Conservation (phyloP, 257 asterid species). For the Nicotiana otophora region DNA sequence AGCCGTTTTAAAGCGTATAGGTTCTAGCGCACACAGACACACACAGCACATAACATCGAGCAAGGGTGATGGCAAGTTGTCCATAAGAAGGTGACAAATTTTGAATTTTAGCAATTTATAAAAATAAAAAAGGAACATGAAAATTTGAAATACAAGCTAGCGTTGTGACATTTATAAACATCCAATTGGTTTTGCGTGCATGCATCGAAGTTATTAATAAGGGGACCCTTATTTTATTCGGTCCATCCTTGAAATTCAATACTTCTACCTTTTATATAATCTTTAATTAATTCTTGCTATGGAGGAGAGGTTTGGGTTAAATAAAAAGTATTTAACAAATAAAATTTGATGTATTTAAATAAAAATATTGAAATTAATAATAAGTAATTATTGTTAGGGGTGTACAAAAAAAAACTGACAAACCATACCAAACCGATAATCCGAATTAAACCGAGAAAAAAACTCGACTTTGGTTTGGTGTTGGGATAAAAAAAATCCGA, state of each 20-base stretch:
- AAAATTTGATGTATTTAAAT: no score
- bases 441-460: no score
- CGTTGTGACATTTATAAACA: conserved; percentile 35
- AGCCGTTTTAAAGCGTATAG: no score
- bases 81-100: conserved; percentile 16
- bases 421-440: no score
- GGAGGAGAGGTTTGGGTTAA: no score
- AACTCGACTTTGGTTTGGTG: no score
- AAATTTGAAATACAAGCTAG: conserved; percentile 22
- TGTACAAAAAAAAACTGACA: no score
- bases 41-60: conserved; percentile 2
- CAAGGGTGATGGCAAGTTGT: conserved; percentile 17
- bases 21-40: background rate
- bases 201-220: conserved; percentile 35
- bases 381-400: no score
- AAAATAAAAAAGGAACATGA: background rate
- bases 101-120: conserved; percentile 7
- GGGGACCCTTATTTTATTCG: conserved; percentile 17
- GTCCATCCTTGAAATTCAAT: conserved; percentile 42
- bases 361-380: no score
- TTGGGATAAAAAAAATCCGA: no score
- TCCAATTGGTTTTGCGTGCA: conserved; percentile 40
- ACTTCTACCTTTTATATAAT: background rate
- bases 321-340: no score
- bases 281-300: no score